A percentile compares a stretch with the other conserved stretches of the same genome.
phyloP scores from a whole-genome alignment of 257 asterid genomes.

The Solanum pinnatisectum region DNA sequence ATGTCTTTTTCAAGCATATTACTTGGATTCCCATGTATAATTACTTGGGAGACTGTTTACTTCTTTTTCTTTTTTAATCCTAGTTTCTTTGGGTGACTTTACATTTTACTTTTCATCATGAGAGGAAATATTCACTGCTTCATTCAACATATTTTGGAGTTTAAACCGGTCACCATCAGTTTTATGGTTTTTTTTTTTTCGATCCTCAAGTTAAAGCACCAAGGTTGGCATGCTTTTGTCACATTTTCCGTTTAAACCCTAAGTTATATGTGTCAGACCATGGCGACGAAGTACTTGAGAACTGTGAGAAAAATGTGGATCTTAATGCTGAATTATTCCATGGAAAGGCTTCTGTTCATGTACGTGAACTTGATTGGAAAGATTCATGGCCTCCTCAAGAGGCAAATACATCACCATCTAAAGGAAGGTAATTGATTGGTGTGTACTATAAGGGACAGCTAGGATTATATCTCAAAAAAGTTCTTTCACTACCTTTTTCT shows the following conservation, averaged over 20 bases:
- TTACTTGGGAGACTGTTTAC: not conserved
- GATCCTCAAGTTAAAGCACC: not conserved
- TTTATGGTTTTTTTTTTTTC: too few species aligned
- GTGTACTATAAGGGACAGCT: not conserved
- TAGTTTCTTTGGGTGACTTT: not conserved
- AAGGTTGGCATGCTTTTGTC: not conserved
- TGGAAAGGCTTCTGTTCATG: conserved; percentile 37
- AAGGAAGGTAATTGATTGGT: conserved; percentile 27
- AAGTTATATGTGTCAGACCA: conserved; percentile 34
- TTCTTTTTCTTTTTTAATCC: not conserved
- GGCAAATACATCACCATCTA: conserved; percentile 20
- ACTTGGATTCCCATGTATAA: not conserved
- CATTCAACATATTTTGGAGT: too few species aligned
- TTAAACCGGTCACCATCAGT: too few species aligned
- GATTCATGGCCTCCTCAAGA: conserved; percentile 54
- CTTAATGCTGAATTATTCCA: conserved; percentile 45
- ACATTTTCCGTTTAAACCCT: not conserved
- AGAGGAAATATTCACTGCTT: not conserved
- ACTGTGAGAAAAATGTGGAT: conserved; percentile 57
- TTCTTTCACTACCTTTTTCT: not conserved
- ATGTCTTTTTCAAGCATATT: not conserved
- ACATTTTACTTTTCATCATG: not conserved
- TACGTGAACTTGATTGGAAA: conserved; percentile 94
- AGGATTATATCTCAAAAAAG: not conserved
- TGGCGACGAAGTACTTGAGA: conserved; percentile 67